Base-by-base conservation (phyloP, 176 grass and related monocot genomes). In the Zea mays region DNA sequence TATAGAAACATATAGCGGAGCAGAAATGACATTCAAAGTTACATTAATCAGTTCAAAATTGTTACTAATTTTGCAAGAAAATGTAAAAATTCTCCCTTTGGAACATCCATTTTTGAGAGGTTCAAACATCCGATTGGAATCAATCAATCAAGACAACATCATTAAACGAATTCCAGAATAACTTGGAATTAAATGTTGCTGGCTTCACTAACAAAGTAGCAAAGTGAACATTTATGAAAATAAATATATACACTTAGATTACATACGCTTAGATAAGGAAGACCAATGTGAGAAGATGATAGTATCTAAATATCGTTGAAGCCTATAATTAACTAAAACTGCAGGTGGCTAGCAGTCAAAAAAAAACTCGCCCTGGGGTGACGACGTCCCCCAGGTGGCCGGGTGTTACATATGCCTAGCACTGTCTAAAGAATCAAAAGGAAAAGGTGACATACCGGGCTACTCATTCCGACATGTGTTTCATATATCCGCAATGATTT, bases 391-490 rank as follows among this genome's bases (percentile, higher is more conserved):
- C 7, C 7, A 3, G 52, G 38, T 27, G 38, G 38, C 38, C 38
- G 4, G 38, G 52, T 55, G n/a, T 57, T 62, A 44, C 52, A 73
- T 60, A 72, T 72, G 48, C 16, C 12, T 84, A 62, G 8, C 39
- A 60, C 45, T 17, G 49, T 52, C 20, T 39, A 69, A 71, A 42
- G 73, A 82, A 62, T 51, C 20, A 44, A 54, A 87, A 72, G 37
- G 63, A 48, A 84, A 65, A 79, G 36, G 12, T 56, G 62, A 74
- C 78, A 73, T 90, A 97, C 95, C 73, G 89, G 85, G 83, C 95
- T 97, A 74, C 95, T 97, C 91, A 97, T 97, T 86, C 95, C 95
- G 84, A 97, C 83, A 90, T 97, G 95, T 50, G 89, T 90, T 89
- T 97, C 95, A 77, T 97, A 97, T 86, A 97, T 97, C 75, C 91